phyloP scores from a whole-genome alignment of 371 early-diverging fungal species.

The Amoeboaphelidium protococcarum region DNA sequence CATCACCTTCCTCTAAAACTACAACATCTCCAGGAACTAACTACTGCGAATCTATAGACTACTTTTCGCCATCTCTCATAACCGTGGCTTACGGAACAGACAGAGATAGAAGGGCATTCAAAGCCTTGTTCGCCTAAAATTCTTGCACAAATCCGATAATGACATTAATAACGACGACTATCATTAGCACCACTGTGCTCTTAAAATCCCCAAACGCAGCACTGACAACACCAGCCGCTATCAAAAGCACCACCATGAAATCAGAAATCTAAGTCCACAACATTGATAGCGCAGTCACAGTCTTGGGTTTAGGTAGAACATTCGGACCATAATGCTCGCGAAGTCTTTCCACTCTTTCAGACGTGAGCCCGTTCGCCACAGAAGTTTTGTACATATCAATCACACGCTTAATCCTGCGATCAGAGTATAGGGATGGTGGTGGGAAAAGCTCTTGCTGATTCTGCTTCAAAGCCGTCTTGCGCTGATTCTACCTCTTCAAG shows the following conservation, averaged over 20 bases:
- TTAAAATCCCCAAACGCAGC: conserved; percentile 27
- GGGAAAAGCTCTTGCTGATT: too few species aligned
- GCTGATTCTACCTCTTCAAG: too few species aligned
- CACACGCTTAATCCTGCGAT: conserved; percentile 37
- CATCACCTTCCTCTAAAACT: conserved; percentile 56
- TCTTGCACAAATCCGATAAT: conserved; percentile 64
- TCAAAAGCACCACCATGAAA: conserved; percentile 46
- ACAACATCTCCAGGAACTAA: conserved; percentile 70
- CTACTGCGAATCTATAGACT: conserved; percentile 29
- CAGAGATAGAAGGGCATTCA: conserved; percentile 53
- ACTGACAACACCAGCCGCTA: conserved; percentile 33
- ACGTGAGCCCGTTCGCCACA: conserved; percentile 27
- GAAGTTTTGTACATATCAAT: conserved; percentile 56
- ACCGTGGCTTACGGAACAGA: conserved; percentile 27
- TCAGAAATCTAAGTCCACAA: conserved; percentile 49
- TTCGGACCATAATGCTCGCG: conserved; percentile 39
- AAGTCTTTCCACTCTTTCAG: conserved; percentile 20
- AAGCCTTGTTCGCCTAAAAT: conserved; percentile 56
- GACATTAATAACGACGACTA: conserved; percentile 45
- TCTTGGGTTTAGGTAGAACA: conserved; percentile 35
- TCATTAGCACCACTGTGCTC: conserved; percentile 27
- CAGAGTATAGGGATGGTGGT: conserved; percentile 48
- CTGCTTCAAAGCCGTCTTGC: too few species aligned
- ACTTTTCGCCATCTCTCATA: conserved; percentile 40
- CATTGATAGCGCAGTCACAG: conserved; percentile 33